Conservation (phyloP, 2,329 filamentous ascomycete genomes). For the Seiridium unicorne region DNA sequence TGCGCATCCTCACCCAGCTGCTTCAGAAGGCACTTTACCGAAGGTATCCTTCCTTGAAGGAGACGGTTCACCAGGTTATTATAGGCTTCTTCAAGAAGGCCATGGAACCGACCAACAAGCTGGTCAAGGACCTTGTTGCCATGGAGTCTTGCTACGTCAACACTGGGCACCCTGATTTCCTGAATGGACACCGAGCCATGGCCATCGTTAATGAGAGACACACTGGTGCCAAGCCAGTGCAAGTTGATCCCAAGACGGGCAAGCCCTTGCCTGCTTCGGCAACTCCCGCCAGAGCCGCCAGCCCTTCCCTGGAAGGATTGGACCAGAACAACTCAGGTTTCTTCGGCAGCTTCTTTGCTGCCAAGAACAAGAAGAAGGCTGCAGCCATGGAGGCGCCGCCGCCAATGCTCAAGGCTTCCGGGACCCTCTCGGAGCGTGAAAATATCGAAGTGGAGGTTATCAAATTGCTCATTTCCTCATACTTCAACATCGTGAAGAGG, state of each 20-base stretch:
- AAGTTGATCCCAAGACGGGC: slow-evolving; percentile 97
- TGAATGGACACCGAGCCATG: slow-evolving; percentile 97
- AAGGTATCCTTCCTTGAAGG: slow-evolving; percentile 90
- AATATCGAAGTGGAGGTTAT: slow-evolving; percentile 97
- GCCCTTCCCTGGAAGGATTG: slow-evolving; percentile 63
- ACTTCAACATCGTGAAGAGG: slow-evolving; percentile 96
- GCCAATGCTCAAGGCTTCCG: slow-evolving; percentile 88
- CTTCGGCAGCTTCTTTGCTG: slow-evolving; percentile 97
- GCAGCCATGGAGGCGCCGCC: slow-evolving; percentile 98
- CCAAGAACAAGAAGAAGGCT: slow-evolving; percentile 99
- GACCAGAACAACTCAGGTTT: slow-evolving; percentile 67
- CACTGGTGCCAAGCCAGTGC: slow-evolving; percentile 76
- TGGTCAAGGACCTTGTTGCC: slow-evolving; percentile 85
- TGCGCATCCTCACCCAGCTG: slow-evolving; percentile 89
- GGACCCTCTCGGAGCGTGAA: slow-evolving; percentile 90
- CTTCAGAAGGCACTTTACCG: slow-evolving; percentile 87
- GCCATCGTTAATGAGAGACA: slow-evolving; percentile 95
- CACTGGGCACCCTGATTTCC: slow-evolving; percentile 95
- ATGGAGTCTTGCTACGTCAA: slow-evolving; percentile 99
- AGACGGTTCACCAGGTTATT: slow-evolving; percentile 92
- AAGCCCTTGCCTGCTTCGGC: slow-evolving; percentile 74
- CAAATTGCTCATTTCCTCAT: slow-evolving; percentile 93
- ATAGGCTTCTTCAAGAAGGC: slow-evolving; percentile 96
- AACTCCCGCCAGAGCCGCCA: slow-evolving; percentile 70
- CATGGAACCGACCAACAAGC: slow-evolving; percentile 97